Conservation (phyloP, 495 filamentous ascomycete species). For the Xylaria flabelliformis region DNA sequence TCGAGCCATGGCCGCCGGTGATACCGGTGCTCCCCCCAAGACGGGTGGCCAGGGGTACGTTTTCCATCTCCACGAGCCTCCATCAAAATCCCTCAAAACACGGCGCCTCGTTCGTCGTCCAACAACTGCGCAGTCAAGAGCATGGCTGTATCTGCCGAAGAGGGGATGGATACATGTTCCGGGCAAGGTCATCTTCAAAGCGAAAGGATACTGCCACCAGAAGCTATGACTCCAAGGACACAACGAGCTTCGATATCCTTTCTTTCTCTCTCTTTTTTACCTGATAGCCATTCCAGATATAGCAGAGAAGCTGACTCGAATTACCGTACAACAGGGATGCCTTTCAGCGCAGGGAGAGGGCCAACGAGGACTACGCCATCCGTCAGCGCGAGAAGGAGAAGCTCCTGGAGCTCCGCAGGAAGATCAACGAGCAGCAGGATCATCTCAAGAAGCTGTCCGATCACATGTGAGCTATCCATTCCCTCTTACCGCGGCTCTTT, state of each 20-base stretch:
- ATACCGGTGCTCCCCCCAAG: conserved; percentile 68
- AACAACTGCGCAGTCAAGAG: neutral
- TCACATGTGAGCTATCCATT: conserved; percentile 71
- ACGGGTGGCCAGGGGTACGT: conserved; percentile 52
- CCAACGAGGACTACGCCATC: conserved; percentile 83
- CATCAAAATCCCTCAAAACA: neutral
- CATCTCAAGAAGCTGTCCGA: conserved; percentile 83
- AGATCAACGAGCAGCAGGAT: conserved; percentile 77
- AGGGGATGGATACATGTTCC: neutral
- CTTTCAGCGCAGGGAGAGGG: conserved; percentile 90
- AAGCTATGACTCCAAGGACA: neutral
- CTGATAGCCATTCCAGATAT: neutral
- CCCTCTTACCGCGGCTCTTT: conserved; percentile 22
- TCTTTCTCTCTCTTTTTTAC: too few relatives aligned
- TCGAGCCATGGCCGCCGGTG: conserved; percentile 69
- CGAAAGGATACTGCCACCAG: neutral
- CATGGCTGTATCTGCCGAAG: neutral
- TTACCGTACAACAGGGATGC: conserved; percentile 65
- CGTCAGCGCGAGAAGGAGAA: conserved; percentile 84
- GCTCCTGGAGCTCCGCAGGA: conserved; percentile 74
- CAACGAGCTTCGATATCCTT: neutral
- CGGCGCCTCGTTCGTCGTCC: neutral
- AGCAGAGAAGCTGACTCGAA: conserved; percentile 7
- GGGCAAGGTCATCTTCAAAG: neutral
- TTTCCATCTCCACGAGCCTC: neutral